phyloP scores from a whole-genome alignment of 768 basidiomycete genomes.

The Royoungia palumana region DNA sequence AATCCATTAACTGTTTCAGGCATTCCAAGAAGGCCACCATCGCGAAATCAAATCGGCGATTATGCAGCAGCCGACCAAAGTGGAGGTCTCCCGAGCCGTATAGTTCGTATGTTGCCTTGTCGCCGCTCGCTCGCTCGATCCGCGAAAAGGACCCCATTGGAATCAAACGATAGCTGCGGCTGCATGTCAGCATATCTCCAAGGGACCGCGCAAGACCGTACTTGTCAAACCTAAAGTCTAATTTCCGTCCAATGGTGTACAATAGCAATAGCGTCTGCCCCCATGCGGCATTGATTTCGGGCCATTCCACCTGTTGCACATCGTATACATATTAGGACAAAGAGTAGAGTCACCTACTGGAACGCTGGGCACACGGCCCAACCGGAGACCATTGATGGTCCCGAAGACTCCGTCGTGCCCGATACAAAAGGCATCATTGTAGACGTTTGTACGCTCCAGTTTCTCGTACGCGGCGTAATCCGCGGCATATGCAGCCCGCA shows the following conservation, averaged over 20 bases:
- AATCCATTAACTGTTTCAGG: conserved; percentile 86
- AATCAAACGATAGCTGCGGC: conserved; percentile 74
- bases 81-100: conserved; percentile 94
- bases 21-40: conserved; percentile 98
- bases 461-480: conserved; percentile 77
- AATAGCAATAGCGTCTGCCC: conserved; percentile 90
- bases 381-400: conserved; percentile 93
- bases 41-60: conserved; percentile 91
- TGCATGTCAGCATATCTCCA: conserved; percentile 8
- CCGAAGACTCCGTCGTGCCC: conserved; percentile 94
- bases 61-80: conserved; percentile 84
- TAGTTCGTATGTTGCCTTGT: conserved; percentile 84
- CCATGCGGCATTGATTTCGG: conserved; percentile 99
- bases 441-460: conserved; percentile 88
- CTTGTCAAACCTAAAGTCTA: conserved; percentile 87
- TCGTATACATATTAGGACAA: conserved; percentile 10
- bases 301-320: conserved; percentile 83
- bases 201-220: conserved; percentile 34
- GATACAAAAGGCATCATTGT: conserved; percentile 94
- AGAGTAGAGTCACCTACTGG: conserved; percentile 49
- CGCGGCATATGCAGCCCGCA: conserved; percentile 74
- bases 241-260: conserved; percentile 87
- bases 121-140: conserved; percentile 78
- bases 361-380: conserved; percentile 83
- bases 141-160: conserved; percentile 96